phyloP scores from a whole-genome alignment of 768 basidiomycete genomes.

The Calocera viscosa region DNA sequence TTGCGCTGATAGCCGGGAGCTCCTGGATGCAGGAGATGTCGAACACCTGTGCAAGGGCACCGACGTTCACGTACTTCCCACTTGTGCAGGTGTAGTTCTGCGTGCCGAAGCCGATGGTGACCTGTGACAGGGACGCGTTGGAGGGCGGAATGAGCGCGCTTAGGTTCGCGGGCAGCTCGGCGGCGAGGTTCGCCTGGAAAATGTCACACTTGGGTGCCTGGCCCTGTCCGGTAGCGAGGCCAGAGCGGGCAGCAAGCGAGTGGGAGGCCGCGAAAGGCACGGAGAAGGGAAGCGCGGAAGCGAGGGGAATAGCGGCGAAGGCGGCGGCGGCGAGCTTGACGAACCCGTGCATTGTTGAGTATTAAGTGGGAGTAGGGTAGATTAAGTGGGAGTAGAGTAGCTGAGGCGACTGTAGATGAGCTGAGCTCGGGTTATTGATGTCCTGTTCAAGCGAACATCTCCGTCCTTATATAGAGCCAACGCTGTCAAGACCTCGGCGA shows the following conservation, averaged over 20 bases:
- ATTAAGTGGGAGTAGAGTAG: not conserved
- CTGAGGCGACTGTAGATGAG: not conserved
- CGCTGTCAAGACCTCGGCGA: not conserved
- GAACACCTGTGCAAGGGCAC: conserved; percentile 40
- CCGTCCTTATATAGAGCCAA: not conserved
- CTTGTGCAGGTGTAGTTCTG: conserved; percentile 30
- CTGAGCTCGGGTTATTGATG: not conserved
- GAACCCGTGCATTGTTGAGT: not conserved
- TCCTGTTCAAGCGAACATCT: not conserved
- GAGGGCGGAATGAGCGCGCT: conserved; percentile 16
- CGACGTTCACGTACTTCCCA: conserved; percentile 26
- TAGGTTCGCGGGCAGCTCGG: not conserved
- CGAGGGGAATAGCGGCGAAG: not conserved
- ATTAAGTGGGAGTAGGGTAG: not conserved
- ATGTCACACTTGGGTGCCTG: conserved; percentile 1
- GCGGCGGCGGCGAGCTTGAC: conserved; percentile 6
- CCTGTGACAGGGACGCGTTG: conserved; percentile 11
- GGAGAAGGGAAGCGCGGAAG: not conserved
- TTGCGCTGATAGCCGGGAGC: conserved; percentile 16
- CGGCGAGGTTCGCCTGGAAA: not conserved
- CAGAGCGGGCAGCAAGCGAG: not conserved
- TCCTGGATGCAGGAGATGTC: conserved; percentile 40
- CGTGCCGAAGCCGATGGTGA: conserved; percentile 22
- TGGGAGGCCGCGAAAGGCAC: not conserved
- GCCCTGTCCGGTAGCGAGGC: not conserved